Evolutionary conservation across 176 grass and related monocot species (phyloP), one percentile per base, ranked within the genome.

Genomic region (Zoysia pacifica): DNA sequence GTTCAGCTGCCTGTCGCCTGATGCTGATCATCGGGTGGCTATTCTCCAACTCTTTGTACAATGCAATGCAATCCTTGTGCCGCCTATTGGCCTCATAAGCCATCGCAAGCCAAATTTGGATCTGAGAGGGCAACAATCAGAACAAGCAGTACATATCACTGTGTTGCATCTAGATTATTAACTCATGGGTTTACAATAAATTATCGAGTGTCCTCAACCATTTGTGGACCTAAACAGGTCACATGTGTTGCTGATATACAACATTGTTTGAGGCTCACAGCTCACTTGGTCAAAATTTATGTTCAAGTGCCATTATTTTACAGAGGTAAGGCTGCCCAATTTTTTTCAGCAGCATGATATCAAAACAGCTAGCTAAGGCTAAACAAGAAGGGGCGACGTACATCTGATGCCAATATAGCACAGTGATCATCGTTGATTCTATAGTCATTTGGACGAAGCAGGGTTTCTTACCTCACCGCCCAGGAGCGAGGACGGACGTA

Each of bases 21-120:
- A 99, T 99, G 82, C 61, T 95, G 62, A 99, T 76, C 80, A 89
- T 89, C 5, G 96, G 96, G 70, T 99, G 96, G 53, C 56, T 75
- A 75, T 45, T 93, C 86, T 99, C 96, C 62, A 99, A 69, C 46
- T 99, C 83, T 75, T 95, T 87, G 90, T 99, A 99, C 79, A 99
- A 67, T 4, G 88, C 92, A 84, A 99, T 99, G 88, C 92, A 99
- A 65, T 99, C 92, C 77, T 84, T 95, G 86, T 93, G 92, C 61
- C 96, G 84, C 63, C 89, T 99, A 54, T 99, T 91, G 68, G 96
- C 96, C 74, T 99, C 92, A 46, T 94, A 99, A 68, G 96, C 96
- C 96, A 99, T 99, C 5, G 96, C 96, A 76, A 99, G 92, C 96
- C 96, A 99, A 85, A 99, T 99, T 81, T 99, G 96, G 65, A 99